Conservation (phyloP, 2,329 filamentous ascomycete genomes). For the Monosporascus sp. region DNA sequence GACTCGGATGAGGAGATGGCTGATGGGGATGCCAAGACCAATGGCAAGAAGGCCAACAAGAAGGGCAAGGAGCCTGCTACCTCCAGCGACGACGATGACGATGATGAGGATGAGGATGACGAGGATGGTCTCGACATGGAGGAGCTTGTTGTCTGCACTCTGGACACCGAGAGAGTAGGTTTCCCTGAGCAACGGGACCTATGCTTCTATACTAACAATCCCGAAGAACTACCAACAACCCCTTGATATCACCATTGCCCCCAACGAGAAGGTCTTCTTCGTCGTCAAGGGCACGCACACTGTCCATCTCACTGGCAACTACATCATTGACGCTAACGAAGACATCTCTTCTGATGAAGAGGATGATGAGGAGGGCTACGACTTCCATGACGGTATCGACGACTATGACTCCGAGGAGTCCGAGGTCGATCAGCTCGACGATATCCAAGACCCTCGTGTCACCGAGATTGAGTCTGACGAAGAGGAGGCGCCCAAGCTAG, state of each 20-base stretch:
- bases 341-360: constrained; percentile 59
- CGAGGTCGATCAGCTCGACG: constrained; percentile 73
- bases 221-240: constrained; percentile 87
- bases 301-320: constrained; percentile 93
- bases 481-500: constrained; percentile 62
- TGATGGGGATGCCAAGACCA: constrained; percentile 54
- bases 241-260: constrained; percentile 85
- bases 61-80: constrained; percentile 69
- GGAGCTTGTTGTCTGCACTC: constrained; percentile 91
- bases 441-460: constrained; percentile 73
- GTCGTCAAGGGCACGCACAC: constrained; percentile 84
- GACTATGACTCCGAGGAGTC: constrained; percentile 63
- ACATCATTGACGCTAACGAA: constrained; percentile 68
- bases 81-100: constrained; percentile 36
- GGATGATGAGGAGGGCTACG: constrained; percentile 70
- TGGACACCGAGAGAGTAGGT: constrained; percentile 85
- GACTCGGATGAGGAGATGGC: constrained; percentile 67
- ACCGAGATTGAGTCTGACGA: constrained; percentile 79
- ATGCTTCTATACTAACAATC: constrained; percentile 20
- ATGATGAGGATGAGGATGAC: constrained; percentile 54
- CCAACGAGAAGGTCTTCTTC: constrained; percentile 90
- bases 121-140: constrained; percentile 66
- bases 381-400: constrained; percentile 71
- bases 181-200: constrained; percentile 1
- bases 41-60: constrained; percentile 55